Evolutionary conservation across 192 early-diverging fungal genomes (phyloP), one percentile per base, ranked within the genome.

Genomic region (Coemansia sp.): DNA sequence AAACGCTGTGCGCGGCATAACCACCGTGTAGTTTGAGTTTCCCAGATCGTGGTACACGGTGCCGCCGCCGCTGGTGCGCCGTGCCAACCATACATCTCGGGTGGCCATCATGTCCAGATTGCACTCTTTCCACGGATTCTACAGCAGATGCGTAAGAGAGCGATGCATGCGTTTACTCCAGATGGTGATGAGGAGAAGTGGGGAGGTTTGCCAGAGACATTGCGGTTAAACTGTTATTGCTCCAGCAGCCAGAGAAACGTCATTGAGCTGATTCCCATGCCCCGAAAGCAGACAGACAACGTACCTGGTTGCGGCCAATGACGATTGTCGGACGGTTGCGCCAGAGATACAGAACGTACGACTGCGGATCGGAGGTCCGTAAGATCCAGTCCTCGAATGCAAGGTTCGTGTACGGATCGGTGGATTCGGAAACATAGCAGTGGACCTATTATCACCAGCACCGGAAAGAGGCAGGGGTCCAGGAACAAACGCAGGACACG

Each of bases 91-190:
- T 13, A 98, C 88, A 18, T 84, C 77, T 32, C 89, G 72, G 38
- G 84, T 59, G 16, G 70, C 72, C 88, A 98, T 82, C 61, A 89
- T 75, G 49, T 69, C 72, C 67, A 97, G 69, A 71, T 97, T 90
- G 80, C 93, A 94, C 72, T 99, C 96, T 72, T 94, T 94, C 89
- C 92, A 99, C 15, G 96, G 95, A 64, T 99, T 99, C 89, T 94
- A 81, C 18, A 32, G 1, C 32, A 32, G 32, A 32, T 37, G 23
- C 6, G 6, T 19, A 47, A n/a, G 63, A 0, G 26, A 81, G 70
- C 32, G 32, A 32, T 32, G 32, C 4, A 32, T 67, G 49, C 45
- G 6, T 4, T 16, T n/a, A 39, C 6, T 5, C 49, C 9, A 47
- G 13, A 40, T 67, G 6, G 15, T 23, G 9, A 18, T 9, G 37